Conservation (phyloP, 495 filamentous ascomycete species). For the Penicillium lividum region DNA sequence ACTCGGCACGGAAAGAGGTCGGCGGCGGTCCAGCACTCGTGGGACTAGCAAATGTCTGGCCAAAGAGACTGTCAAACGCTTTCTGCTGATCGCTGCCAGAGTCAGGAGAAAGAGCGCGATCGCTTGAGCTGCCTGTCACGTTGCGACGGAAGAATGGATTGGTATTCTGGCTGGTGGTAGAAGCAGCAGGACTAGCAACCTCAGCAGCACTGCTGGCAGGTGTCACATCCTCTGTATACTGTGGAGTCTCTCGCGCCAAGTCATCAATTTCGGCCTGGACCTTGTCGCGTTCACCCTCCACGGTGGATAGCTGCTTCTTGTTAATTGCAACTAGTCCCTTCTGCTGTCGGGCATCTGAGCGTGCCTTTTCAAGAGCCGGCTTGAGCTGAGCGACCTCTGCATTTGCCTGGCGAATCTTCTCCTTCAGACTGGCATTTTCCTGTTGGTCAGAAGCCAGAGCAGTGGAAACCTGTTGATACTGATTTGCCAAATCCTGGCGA, state of each 20-base stretch:
- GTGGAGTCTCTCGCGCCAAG: constrained; percentile 56
- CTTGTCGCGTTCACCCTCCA: constrained; percentile 83
- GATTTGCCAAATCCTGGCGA: constrained; percentile 79
- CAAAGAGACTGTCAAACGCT: constrained; percentile 89
- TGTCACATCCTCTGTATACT: constrained; percentile 39
- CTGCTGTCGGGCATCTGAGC: constrained; percentile 86
- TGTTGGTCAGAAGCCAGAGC: constrained; percentile 83
- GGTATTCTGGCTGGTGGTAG: constrained; percentile 72
- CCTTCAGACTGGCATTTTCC: constrained; percentile 83
- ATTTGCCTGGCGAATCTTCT: constrained; percentile 81
- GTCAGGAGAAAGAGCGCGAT: constrained; percentile 55
- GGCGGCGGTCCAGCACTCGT: constrained; percentile 48
- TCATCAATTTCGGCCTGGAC: constrained; percentile 75
- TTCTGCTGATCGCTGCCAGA: constrained; percentile 55
- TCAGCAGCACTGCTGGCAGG: constrained; percentile 45
- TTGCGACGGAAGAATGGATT: constrained; percentile 89
- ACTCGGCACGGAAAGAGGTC: constrained; percentile 69
- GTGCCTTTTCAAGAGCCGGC: constrained; percentile 86
- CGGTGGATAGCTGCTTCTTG: constrained; percentile 92
- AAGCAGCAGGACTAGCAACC: constrained; percentile 65
- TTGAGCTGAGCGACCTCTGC: constrained; percentile 77
- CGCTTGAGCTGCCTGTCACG: constrained; percentile 59
- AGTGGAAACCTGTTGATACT: constrained; percentile 72
- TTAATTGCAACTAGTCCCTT: constrained; percentile 96
- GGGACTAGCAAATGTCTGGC: constrained; percentile 65